Evolutionary conservation across 208 protist species (phyloP), one percentile per base, ranked within the genome.

Genomic region (Wallacemonas sp.): DNA sequence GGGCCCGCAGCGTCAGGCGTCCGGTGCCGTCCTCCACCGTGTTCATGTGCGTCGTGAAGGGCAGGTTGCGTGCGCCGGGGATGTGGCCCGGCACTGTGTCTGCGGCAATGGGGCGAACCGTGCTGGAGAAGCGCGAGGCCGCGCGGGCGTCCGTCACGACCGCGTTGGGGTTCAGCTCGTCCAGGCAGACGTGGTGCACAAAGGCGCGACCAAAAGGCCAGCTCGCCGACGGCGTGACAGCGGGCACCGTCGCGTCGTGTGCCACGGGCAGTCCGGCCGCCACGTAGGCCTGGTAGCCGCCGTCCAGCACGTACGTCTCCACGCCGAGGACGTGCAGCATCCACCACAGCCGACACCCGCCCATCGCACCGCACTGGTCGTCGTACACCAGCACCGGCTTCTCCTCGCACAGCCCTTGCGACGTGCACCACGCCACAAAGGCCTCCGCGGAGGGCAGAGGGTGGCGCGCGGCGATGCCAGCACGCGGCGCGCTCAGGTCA

Each of bases 371-470:
- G 62, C 85, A 82, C 38, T 84, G 75, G 54, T 91, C 87, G 48
- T 95, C 90, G 79, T 96, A 96, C 64, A 76, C 86, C 55, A 96
- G 70, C 49, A 96, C 85, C n/a, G 87, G 85, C 33, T 65, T 70
- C 1, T 55, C 45, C 0, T 33, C 36, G 1, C 46, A 50, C 12
- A 95, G 72, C 11, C 85, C 87, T 28, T 74, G 68, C 3, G 64
- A 63, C 48, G 74, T 73, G 65, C 87, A 91, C 85, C 87, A 93
- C 54, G 65, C 70, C 16, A 87, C 49, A 57, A 95, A 95, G 16
- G 65, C 64, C 3, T 63, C 64, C 22, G 67, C 72, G 11, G 59
- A 44, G 1, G 90, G 87, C 11, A 95, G 70, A 2, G 83, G 83
- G 66, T 93, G 90, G 16, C 87, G 79, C 23, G 70, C 86, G 18